Evolutionary conservation across 2,329 filamentous ascomycete species (phyloP).

Genomic region (Beauveria varroae): DNA sequence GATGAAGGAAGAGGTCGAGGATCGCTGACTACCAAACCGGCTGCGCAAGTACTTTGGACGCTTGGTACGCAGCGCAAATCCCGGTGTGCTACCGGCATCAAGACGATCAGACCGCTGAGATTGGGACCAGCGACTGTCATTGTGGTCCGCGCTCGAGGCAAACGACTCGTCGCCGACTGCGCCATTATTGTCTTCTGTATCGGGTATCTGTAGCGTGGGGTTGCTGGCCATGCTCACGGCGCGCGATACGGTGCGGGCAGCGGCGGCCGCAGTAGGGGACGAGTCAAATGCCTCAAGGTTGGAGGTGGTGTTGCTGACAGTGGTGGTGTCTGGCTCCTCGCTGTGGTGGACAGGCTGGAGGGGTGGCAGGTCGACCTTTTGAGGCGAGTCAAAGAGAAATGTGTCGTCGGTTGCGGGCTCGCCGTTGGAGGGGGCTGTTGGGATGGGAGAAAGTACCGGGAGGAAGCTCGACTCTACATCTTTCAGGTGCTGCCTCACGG

Average conservation of each 20-base stretch:
- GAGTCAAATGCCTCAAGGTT: conserved; percentile 47
- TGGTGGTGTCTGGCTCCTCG: conserved; percentile 20
- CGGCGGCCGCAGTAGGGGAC: conserved; percentile 48
- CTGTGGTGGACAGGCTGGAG: conserved; percentile 5
- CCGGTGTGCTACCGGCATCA: conserved; percentile 41
- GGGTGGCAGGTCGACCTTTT: conserved; percentile 24
- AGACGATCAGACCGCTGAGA: conserved; percentile 24
- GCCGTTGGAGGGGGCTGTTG: conserved; percentile 32
- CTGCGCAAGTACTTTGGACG: conserved; percentile 52
- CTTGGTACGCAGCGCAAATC: conserved; percentile 37
- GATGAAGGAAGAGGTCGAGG: conserved; percentile 53
- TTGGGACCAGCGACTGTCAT: conserved; percentile 20
- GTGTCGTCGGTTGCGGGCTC: conserved; percentile 45
- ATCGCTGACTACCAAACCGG: conserved; percentile 49
- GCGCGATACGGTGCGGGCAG: conserved; percentile 45
- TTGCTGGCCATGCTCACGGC: conserved; percentile 39
- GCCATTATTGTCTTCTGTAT: conserved; percentile 19
- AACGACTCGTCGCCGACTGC: conserved; percentile 24
- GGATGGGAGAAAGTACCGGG: conserved; percentile 49
- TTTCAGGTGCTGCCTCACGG: conserved; percentile 48
- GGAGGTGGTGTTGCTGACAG: conserved; percentile 37
- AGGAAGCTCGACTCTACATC: conserved; percentile 62
- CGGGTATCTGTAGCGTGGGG: conserved; percentile 7
- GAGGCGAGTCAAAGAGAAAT: conserved; percentile 46
- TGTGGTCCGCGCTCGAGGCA: conserved; percentile 22